Evolutionary conservation across 306 rosid genomes (phyloP), one percentile per base, ranked within the genome.

Genomic region (Sphenostylis stenocarpa): DNA sequence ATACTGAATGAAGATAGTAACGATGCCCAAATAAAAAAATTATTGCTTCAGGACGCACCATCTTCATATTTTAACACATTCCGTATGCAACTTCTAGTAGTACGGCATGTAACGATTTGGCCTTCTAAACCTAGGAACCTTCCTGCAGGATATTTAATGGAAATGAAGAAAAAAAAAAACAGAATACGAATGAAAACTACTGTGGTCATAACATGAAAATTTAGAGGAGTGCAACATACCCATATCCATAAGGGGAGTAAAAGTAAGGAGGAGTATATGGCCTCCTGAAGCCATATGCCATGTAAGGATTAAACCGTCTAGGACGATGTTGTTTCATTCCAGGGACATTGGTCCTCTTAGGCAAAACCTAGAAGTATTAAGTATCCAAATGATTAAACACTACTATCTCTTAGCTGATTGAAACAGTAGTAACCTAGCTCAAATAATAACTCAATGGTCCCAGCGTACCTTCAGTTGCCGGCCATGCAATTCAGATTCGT

Each of bases 301-400:
- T 74, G 85, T 92, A 87, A 47, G 98, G 91, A 83, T 60, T 90
- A 82, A 76, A 88, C 36, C 98, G 96, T 71, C 97, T 87, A 13
- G 91, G 87, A 5, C 91, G 89, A 72, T 78, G 88, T 73, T 92
- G 98, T 82, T 95, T 95, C 98, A 95, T 92, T 76, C 97, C 97
- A 33, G 98, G 98, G 65, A 92, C 93, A 77, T 95, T 95, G 21
- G 97, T 95, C 82, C 98, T 88, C 88, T 95, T 95, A 0, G 96
- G 93, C 84, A 87, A 70, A 78, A 94, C 98, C 97, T 94, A 86
- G 65, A 72, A 79, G 55, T 53, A 75, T n/a, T 62, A 45, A 7
- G 14, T 26, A 83, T 31, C 7, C 81, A 72, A 63, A 52, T 39
- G 31, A 66, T 75, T 66, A 72, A 73, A 76, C 56, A 36, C 72